Conservation (phyloP, 306 rosid species). For the Biancaea sappan region DNA sequence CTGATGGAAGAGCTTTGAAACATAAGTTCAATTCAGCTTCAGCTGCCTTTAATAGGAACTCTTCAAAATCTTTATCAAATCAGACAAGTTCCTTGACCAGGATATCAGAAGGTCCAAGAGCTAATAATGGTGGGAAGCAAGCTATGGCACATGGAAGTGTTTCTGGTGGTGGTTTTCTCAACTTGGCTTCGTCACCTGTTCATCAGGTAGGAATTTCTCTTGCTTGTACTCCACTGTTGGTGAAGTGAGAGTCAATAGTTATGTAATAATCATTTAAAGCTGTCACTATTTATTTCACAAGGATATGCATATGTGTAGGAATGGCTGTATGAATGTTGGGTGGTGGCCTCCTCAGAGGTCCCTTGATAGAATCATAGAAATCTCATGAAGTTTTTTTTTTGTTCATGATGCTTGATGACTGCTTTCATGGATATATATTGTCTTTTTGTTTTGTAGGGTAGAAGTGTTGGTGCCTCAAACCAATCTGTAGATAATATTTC, state of each 20-base stretch:
- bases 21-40: slow-evolving; percentile 60
- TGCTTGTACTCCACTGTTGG: not conserved
- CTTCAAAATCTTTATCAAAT: slow-evolving; percentile 53
- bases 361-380: not conserved
- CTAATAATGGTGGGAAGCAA: slow-evolving; percentile 66
- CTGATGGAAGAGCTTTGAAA: slow-evolving; percentile 70
- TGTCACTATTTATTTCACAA: not conserved
- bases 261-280: not conserved
- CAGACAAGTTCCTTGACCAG: slow-evolving; percentile 62
- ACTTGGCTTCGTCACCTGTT: slow-evolving; percentile 54
- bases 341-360: not conserved
- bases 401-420: slow-evolving; percentile 1
- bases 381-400: not conserved
- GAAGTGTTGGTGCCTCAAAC: slow-evolving; percentile 49
- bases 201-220: slow-evolving; percentile 55
- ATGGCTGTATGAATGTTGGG: not conserved
- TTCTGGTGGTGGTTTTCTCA: slow-evolving; percentile 58
- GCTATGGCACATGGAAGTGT: slow-evolving; percentile 50
- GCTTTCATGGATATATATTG: not conserved
- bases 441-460: slow-evolving; percentile 49
- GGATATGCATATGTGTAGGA: no score
- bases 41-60: slow-evolving; percentile 63
- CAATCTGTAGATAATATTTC: slow-evolving; percentile 51
- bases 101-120: slow-evolving; percentile 69
- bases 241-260: slow-evolving; percentile 13